phyloP scores from a whole-genome alignment of 768 basidiomycete species.

The Aureoboletus auriporus region DNA sequence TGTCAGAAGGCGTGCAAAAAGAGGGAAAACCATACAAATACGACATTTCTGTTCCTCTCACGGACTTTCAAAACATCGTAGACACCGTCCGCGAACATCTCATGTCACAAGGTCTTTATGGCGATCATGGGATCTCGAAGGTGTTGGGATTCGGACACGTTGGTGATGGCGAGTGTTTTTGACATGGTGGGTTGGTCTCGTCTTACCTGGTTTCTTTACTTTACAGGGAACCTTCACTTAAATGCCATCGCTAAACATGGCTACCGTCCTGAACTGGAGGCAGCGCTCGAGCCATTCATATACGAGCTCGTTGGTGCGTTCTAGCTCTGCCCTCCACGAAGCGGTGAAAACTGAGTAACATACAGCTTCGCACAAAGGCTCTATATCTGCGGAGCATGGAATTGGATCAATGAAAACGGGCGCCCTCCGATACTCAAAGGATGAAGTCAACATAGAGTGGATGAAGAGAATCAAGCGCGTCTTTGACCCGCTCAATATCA shows the following conservation, averaged over 20 bases:
- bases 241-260: slow-evolving; percentile 76
- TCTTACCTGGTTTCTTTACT: slow-evolving; percentile 2
- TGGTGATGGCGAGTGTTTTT: slow-evolving; percentile 72
- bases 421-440: slow-evolving; percentile 86
- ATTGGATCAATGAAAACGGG: slow-evolving; percentile 95
- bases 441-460: slow-evolving; percentile 68
- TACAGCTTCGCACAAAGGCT: slow-evolving; percentile 74
- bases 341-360: neutral
- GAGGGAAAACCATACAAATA: slow-evolving; percentile 97
- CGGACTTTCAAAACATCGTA: slow-evolving; percentile 83
- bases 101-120: slow-evolving; percentile 61
- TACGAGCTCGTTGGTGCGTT: slow-evolving; percentile 84
- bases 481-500: slow-evolving; percentile 88
- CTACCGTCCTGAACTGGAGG: slow-evolving; percentile 81
- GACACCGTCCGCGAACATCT: slow-evolving; percentile 75
- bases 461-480: slow-evolving; percentile 89
- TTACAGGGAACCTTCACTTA: slow-evolving; percentile 84
- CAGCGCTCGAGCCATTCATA: slow-evolving; percentile 89
- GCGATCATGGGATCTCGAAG: slow-evolving; percentile 71
- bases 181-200: neutral
- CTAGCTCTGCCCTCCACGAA: neutral
- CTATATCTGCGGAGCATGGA: slow-evolving; percentile 96
- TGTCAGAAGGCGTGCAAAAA: slow-evolving; percentile 90
- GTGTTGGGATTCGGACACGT: slow-evolving; percentile 96
- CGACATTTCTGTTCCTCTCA: slow-evolving; percentile 86